phyloP scores from a whole-genome alignment of 805 yeast species.

The Candida parachauliodes region DNA sequence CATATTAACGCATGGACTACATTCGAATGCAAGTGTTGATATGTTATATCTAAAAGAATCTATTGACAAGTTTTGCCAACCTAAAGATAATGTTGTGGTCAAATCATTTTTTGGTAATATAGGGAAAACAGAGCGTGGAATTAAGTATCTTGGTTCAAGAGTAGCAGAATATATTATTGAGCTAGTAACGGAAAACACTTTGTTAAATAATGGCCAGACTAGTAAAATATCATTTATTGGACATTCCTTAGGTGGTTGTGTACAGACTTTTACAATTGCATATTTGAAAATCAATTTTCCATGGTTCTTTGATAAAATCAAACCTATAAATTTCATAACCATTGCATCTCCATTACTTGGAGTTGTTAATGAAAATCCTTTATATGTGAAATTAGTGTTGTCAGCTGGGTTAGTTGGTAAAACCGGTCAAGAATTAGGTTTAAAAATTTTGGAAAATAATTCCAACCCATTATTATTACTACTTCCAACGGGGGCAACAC shows the following conservation, averaged over 20 bases:
- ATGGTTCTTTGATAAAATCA: conserved; percentile 57
- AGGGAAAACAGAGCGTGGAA: conserved; percentile 86
- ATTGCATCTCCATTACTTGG: conserved; percentile 90
- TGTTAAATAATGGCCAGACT: conserved; percentile 37
- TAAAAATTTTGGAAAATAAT: conserved; percentile 44
- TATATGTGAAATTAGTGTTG: conserved; percentile 76
- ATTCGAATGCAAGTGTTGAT: conserved; percentile 86
- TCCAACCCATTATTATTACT: conserved; percentile 66
- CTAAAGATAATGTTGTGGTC: conserved; percentile 58
- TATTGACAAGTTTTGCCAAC: conserved; percentile 47
- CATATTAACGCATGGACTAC: conserved; percentile 86
- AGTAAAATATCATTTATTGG: conserved; percentile 79
- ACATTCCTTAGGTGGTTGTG: conserved; percentile 91
- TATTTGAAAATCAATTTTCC: conserved; percentile 69
- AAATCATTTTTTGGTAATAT: conserved; percentile 82
- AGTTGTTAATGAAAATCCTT: conserved; percentile 81
- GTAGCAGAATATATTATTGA: conserved; percentile 72
- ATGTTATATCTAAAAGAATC: conserved; percentile 82
- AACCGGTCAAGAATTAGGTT: conserved; percentile 87
- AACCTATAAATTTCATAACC: conserved; percentile 76
- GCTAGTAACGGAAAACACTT: conserved; percentile 42
- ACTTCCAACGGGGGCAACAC: conserved; percentile 74
- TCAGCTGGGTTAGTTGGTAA: conserved; percentile 88
- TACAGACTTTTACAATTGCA: conserved; percentile 87
- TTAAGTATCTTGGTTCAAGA: conserved; percentile 76